Conservation (phyloP, 768 basidiomycete genomes). For the Termitomyces titanicus region DNA sequence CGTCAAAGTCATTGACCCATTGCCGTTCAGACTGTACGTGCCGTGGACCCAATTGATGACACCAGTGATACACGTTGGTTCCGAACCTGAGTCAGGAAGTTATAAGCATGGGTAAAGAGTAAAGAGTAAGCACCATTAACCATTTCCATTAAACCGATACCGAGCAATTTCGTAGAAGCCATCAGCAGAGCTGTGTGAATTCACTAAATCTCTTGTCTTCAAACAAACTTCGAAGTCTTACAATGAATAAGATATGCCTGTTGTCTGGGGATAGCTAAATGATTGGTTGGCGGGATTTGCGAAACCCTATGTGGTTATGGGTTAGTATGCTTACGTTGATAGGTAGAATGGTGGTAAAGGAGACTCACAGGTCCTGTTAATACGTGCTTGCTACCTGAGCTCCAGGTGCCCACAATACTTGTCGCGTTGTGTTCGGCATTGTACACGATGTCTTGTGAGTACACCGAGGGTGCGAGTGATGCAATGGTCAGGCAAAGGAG, state of each 20-base stretch:
- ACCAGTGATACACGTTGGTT: conserved; percentile 88
- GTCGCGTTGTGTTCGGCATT: conserved; percentile 62
- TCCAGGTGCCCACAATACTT: conserved; percentile 78
- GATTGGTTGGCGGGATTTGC: conserved; percentile 78
- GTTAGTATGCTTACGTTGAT: conserved; percentile 2
- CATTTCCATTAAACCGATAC: conserved; percentile 88
- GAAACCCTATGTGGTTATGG: conserved; percentile 54
- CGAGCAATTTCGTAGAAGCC: conserved; percentile 87
- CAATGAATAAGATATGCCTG: conserved; percentile 91
- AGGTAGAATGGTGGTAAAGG: background rate
- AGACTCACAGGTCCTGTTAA: conserved; percentile 76
- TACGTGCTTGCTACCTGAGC: conserved; percentile 72
- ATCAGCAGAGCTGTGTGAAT: conserved; percentile 51
- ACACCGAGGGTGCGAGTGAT: conserved; percentile 29
- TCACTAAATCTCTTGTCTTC: conserved; percentile 6
- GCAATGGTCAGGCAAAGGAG: conserved; percentile 37
- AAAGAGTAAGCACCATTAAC: conserved; percentile 34
- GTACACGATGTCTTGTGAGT: conserved; percentile 38
- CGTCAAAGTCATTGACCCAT: conserved; percentile 75
- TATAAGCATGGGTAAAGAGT: background rate
- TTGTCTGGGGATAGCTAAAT: conserved; percentile 81
- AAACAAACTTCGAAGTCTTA: conserved; percentile 35
- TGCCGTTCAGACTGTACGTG: conserved; percentile 56
- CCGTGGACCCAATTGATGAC: conserved; percentile 92
- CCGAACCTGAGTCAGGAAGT: conserved; percentile 46